Percentiles rank a stretch among this genome's conserved stretches.
phyloP scores from a whole-genome alignment of 345 rosid genomes.

The Hibiscus tridactylites region DNA sequence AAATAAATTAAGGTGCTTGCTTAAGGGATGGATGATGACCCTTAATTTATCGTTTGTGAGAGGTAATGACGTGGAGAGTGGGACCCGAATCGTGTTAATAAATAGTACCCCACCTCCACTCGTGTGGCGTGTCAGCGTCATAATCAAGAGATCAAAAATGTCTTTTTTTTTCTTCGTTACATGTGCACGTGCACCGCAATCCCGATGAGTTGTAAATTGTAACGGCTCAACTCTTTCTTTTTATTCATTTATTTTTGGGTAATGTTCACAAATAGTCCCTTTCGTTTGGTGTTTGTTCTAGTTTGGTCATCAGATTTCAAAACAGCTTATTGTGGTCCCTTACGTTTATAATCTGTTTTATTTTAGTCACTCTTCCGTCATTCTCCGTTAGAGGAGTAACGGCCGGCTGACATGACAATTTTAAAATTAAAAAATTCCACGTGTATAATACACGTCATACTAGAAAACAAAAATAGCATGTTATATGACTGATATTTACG shows the following conservation, averaged over 20 bases:
- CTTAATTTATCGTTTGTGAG: slow-evolving; percentile 17
- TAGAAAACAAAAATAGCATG: no score
- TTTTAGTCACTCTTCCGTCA: no score
- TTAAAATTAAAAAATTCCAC: no score
- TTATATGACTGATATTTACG: no score
- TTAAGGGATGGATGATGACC: slow-evolving; percentile 15
- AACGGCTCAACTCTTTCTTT: not conserved
- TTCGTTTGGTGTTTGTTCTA: no score
- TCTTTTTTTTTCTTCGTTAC: not conserved
- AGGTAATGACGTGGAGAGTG: slow-evolving; percentile 17
- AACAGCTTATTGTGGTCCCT: no score
- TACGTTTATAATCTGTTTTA: no score
- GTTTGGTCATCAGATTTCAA: no score
- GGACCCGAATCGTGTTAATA: slow-evolving; percentile 1
- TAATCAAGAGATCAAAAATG: not conserved
- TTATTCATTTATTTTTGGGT: not conserved
- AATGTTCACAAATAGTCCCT: no score
- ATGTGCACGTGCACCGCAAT: slow-evolving; percentile 34
- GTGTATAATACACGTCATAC: no score
- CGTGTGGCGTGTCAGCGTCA: slow-evolving; percentile 34
- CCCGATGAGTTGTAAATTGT: slow-evolving; percentile 5
- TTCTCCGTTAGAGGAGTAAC: no score
- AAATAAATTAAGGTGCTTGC: not conserved
- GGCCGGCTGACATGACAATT: no score
- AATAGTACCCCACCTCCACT: slow-evolving; percentile 1